These are phyloP conservation scores for Paracoccidioides brasiliensis DNA, from an alignment of 2,329 filamentous ascomycete genomes.

Conservation along the genomic window DNA sequence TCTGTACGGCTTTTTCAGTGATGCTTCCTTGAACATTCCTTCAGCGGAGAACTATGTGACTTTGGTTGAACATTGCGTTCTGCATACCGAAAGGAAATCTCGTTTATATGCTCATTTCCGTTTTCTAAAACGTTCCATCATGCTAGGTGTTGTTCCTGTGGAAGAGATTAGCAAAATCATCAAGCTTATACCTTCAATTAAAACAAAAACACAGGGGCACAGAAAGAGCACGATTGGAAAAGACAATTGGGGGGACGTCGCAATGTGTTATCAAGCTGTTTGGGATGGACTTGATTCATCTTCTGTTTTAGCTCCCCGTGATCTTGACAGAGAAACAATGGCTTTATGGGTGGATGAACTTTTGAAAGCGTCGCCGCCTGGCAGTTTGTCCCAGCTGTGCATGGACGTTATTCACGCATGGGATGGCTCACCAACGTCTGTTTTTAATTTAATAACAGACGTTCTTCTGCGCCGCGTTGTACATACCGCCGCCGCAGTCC, in stretches of 20 bases:
- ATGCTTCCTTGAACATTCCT: conserved; percentile 23
- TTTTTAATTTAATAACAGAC: conserved; percentile 4
- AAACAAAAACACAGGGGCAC: conserved; percentile 9
- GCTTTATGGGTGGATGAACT: conserved; percentile 23
- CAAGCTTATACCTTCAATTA: conserved; percentile 14
- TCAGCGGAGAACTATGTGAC: conserved; percentile 25
- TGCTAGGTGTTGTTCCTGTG: conserved; percentile 23
- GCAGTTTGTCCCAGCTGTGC: conserved; percentile 14
- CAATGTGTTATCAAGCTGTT: conserved; percentile 18
- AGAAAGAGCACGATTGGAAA: not conserved
- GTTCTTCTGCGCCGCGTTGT: conserved; percentile 20
- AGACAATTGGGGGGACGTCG: conserved; percentile 11
- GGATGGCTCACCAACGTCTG: not conserved
- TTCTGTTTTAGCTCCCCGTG: conserved; percentile 21
- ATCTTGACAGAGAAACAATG: conserved; percentile 20
- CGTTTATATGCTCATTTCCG: conserved; percentile 15
- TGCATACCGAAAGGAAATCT: conserved; percentile 10
- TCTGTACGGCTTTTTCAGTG: conserved; percentile 22
- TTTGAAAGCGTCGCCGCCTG: conserved; percentile 6
- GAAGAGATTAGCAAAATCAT: conserved; percentile 23
- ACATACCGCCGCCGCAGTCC: conserved; percentile 3
- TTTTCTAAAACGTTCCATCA: conserved; percentile 19
- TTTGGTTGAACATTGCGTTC: conserved; percentile 17
- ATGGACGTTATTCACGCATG: conserved; percentile 17
- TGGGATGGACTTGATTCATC: conserved; percentile 28